Percentiles rank a stretch among this genome's conserved stretches.
Conservation (phyloP, 768 basidiomycete species). For the Coprinopsis marcescibilis region DNA sequence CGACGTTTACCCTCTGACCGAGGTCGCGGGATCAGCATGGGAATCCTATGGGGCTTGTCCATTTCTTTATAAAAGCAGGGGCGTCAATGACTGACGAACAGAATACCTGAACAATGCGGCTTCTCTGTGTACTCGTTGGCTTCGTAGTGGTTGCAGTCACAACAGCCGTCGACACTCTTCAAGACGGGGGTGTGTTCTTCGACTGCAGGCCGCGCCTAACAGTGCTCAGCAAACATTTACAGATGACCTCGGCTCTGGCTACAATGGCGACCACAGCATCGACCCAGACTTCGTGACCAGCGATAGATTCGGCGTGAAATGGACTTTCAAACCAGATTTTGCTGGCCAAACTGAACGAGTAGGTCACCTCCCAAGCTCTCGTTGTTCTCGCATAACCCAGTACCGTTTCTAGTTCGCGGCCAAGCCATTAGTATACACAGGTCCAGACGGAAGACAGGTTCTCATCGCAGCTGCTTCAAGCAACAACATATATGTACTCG, state of each 20-base stretch:
- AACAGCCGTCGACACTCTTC: neutral
- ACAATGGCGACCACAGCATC: slow-evolving; percentile 1
- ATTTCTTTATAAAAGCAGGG: neutral
- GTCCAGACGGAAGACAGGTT: neutral
- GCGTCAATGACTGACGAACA: neutral
- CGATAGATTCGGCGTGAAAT: slow-evolving; percentile 1
- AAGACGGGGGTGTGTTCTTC: slow-evolving; percentile 3
- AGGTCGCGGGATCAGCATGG: too few species aligned
- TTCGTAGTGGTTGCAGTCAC: neutral
- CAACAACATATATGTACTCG: slow-evolving; percentile 6
- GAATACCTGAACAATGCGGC: neutral
- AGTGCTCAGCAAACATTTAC: too few species aligned
- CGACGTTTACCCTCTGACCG: too few species aligned
- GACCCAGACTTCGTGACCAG: neutral
- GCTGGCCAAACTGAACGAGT: neutral
- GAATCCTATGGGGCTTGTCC: neutral
- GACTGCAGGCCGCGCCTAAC: too few species aligned
- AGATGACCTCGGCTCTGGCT: slow-evolving; percentile 4
- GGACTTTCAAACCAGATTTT: neutral
- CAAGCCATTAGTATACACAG: slow-evolving; percentile 1
- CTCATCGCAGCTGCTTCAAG: slow-evolving; percentile 2
- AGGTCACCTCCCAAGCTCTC: neutral
- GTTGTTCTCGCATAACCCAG: neutral
- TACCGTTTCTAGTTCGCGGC: neutral
- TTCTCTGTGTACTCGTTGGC: neutral